phyloP scores from a whole-genome alignment of 1,284 basidiomycete genomes.

The Dichomitus squalens region DNA sequence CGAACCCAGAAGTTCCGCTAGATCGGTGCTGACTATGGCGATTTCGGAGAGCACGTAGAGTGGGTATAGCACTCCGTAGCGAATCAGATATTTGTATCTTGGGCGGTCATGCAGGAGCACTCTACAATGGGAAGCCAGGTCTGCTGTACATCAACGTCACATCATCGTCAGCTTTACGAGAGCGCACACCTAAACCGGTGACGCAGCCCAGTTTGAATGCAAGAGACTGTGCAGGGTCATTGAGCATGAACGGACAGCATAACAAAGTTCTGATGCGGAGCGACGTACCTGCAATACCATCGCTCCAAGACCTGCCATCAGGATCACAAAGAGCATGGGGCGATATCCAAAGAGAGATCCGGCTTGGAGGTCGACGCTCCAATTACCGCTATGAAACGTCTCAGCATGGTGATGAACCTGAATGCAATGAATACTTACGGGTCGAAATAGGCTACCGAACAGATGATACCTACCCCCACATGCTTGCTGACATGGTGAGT shows the following conservation, averaged over 20 bases:
- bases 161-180: background rate
- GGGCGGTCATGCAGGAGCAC: constrained; percentile 69
- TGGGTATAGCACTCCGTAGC: constrained; percentile 69
- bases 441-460: constrained; percentile 69
- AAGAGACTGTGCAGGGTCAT: constrained; percentile 43
- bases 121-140: constrained; percentile 73
- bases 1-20: constrained; percentile 77
- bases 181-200: constrained; percentile 59
- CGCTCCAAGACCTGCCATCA: constrained; percentile 82
- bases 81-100: constrained; percentile 57
- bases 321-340: constrained; percentile 78
- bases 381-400: constrained; percentile 49
- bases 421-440: constrained; percentile 44
- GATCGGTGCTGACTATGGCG: constrained; percentile 79
- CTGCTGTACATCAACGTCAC: constrained; percentile 37
- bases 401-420: constrained; percentile 2
- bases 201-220: constrained; percentile 65
- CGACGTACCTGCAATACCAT: constrained; percentile 65
- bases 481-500: constrained; percentile 53
- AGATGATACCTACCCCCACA: constrained; percentile 56
- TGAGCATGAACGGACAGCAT: background rate
- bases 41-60: constrained; percentile 72
- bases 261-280: background rate
- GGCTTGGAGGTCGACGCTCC: constrained; percentile 75
- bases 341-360: constrained; percentile 79